Base-by-base conservation (phyloP, 345 rosid species). In the Garcia nutans region DNA sequence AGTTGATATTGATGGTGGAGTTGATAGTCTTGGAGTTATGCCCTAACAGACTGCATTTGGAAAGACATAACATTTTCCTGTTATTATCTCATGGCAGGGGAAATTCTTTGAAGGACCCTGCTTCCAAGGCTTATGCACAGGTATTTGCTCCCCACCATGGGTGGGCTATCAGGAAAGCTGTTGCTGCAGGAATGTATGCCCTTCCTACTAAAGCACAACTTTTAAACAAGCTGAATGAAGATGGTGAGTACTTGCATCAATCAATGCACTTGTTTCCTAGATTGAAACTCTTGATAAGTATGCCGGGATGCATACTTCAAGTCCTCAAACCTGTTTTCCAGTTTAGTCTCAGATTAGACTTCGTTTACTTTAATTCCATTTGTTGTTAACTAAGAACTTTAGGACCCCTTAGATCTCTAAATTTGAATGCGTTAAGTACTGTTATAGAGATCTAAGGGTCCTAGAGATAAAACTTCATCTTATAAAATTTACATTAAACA, bases 111-210 rank as follows among this genome's bases (percentile, higher is more conserved):
- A 90, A 83, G 79, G 92, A 86, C 84, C 90, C 99, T 54, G 99
- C 97, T 70, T 86, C 99, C 19, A 90, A 86, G 86, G 93, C 98
- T 57, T 96, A 96, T 80, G 89, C 90, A 37, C 92, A 93, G 84
- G 99, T 93, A 76, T 88, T 96, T 77, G 94, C 94, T 76, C 94
- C 96, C 10, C 93, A 96, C 82, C 99, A 96, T 77, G 99, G 97
- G 17, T 93, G 98, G 99, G 91, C 90, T 62, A 90, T 96, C 73
- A 84, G 97, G 78, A 89, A 88, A 82, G 96, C 96, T 81, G 99
- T 96, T 77, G 88, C 88, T 75, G 88, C 94, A 20, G 98, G 99
- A 73, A 93, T 96, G 98, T 96, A 90, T 72, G 94, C 94, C 74
- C 96, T 93, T 79, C 99, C 99, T n/a, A 88, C 98, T 1, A 90